Percentiles rank a stretch among this genome's conserved stretches.
These are phyloP conservation scores for Globisporangium irregulare DNA, from an alignment of 352 stramenopile species.

Conservation along the genomic window DNA sequence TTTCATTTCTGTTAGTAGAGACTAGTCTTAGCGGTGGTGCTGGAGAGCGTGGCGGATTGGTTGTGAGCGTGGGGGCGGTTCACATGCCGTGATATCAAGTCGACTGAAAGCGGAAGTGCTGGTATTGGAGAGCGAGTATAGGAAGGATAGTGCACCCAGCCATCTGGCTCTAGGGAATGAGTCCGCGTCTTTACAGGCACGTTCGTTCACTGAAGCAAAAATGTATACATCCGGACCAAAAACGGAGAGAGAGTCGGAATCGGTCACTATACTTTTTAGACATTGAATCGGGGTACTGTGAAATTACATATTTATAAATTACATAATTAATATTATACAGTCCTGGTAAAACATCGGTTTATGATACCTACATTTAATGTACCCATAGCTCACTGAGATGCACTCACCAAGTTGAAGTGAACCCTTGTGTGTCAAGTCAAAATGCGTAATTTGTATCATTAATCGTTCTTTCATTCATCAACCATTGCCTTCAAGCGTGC, in stretches of 20 bases:
- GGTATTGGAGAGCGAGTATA: not conserved
- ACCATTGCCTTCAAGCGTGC: not conserved
- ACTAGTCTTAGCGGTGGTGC: not conserved
- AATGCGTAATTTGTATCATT: not conserved
- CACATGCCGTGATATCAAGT: not conserved
- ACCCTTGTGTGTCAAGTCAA: not conserved
- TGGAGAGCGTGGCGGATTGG: slow-evolving; percentile 6
- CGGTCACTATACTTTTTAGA: not conserved
- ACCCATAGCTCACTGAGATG: not conserved
- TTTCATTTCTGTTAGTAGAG: not conserved
- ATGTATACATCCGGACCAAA: slow-evolving; percentile 1
- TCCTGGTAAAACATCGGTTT: not conserved
- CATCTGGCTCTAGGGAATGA: slow-evolving; percentile 3
- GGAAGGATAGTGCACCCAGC: not conserved
- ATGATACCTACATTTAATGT: not conserved
- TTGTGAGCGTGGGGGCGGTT: not conserved
- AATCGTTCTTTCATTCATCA: not conserved
- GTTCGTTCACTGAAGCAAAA: not conserved
- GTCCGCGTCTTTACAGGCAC: not conserved
- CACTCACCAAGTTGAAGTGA: not conserved
- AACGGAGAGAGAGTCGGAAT: not conserved
- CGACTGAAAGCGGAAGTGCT: not conserved
- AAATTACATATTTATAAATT: not conserved
- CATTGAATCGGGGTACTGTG: not conserved
- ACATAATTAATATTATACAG: not conserved